phyloP scores from a whole-genome alignment of 2,329 filamentous ascomycete species.

The Colletotrichum sp. region DNA sequence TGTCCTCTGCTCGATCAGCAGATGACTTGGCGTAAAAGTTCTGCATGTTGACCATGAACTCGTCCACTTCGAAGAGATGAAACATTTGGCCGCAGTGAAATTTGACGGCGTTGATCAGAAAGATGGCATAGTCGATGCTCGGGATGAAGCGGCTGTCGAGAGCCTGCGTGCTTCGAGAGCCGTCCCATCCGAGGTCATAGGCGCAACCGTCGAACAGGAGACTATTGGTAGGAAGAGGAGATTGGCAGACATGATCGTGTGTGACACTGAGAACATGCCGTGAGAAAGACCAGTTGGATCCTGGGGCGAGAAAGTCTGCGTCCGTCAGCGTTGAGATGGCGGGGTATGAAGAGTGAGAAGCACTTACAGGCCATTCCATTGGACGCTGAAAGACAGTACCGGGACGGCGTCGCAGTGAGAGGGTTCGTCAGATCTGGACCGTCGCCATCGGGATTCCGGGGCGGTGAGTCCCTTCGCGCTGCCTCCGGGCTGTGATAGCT shows the following conservation, averaged over 20 bases:
- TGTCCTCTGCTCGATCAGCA: constrained; percentile 1
- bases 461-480: not conserved
- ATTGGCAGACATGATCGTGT: constrained; percentile 50
- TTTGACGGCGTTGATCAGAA: constrained; percentile 60
- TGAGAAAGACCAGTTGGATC: constrained; percentile 62
- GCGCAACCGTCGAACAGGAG: constrained; percentile 56
- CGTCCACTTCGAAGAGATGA: constrained; percentile 58
- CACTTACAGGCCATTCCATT: constrained; percentile 1
- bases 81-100: constrained; percentile 61
- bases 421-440: constrained; percentile 8
- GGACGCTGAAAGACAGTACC: constrained; percentile 4
- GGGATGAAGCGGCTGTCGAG: constrained; percentile 14
- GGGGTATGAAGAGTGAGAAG: too few species aligned
- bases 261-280: constrained; percentile 53
- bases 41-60: constrained; percentile 46
- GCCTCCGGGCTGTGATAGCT: not conserved
- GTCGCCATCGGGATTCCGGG: not conserved
- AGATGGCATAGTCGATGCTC: constrained; percentile 55
- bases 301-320: constrained; percentile 59
- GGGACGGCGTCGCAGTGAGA: not conserved
- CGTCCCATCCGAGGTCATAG: constrained; percentile 41
- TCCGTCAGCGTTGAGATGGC: too few species aligned
- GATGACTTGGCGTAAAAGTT: constrained; percentile 30
- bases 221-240: constrained; percentile 45
- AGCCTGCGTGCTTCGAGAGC: not conserved